Base-by-base conservation (phyloP, 495 filamentous ascomycete species). In the Darksidea phi region DNA sequence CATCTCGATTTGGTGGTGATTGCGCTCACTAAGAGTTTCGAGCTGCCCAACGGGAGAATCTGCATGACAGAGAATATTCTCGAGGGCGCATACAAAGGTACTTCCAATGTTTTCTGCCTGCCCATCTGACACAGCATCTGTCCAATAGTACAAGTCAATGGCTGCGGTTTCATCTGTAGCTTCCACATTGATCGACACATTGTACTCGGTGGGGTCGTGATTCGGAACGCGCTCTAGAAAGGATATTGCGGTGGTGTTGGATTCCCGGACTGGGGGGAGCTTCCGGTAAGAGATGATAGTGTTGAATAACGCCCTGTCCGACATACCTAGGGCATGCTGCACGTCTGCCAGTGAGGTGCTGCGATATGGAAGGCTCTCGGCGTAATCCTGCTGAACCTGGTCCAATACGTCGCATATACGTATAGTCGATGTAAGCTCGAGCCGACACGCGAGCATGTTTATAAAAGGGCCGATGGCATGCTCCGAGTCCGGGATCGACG, bases 401-500 rank as follows among this genome's bases (percentile, higher is more conserved):
- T 32, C 28, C 28, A 32, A 32, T 10, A 32, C 28, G 10, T 32
- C 28, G 28, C 28, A 32, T 3, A 32, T 32, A 32, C 28, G 28
- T 10, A 10, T 32, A 10, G 28, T 32, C 28, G 28, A 10, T 5
- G 53, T 77, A n/a, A 64, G 6, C 10, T 48, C 10, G 7, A 64
- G 24, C 1, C 70, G 64, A 28, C 69, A 75, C 1, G 70, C 49
- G 11, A 77, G 57, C 50, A 77, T 63, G 48, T 76, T 75, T 59
- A 78, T 76, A 28, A 73, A 63, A 8, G 75, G 78, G 1, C 80
- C 81, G 8, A 78, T 73, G 41, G 78, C 73, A 17, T 75, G 71
- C 21, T 79, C 74, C 13, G 81, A 72, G 1, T 76, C 77, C 15
- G 70, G 48, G 4, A 84, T 54, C 0, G 75, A 54, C 21, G 77